These are phyloP conservation scores for Thermoascus crustaceus DNA, from an alignment of 2,329 filamentous ascomycete genomes.

Conservation along the genomic window DNA sequence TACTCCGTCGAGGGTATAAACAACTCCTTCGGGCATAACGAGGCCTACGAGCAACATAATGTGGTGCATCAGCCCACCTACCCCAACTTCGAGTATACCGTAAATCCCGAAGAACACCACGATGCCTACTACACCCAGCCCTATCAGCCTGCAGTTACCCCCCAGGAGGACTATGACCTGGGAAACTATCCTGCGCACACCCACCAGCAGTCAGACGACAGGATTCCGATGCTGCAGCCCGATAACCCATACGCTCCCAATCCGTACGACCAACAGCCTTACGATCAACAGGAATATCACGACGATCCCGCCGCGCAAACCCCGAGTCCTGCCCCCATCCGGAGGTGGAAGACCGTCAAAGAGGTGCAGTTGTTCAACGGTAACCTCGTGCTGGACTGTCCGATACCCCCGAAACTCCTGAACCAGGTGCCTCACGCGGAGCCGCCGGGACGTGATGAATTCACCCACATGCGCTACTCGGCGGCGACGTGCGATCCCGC, in stretches of 20 bases:
- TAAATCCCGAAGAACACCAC: constrained; percentile 78
- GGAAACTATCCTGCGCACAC: constrained; percentile 46
- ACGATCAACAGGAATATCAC: constrained; percentile 33
- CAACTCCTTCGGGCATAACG: constrained; percentile 55
- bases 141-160: constrained; percentile 59
- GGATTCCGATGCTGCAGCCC: constrained; percentile 65
- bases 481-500: constrained; percentile 89
- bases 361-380: constrained; percentile 95
- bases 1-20: constrained; percentile 64
- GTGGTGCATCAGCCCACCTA: constrained; percentile 41
- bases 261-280: constrained; percentile 53
- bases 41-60: constrained; percentile 49
- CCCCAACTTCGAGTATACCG: constrained; percentile 57
- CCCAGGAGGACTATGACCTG: constrained; percentile 49
- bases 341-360: constrained; percentile 97
- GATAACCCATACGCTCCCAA: constrained; percentile 57
- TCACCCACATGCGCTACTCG: constrained; percentile 75
- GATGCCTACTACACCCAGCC: constrained; percentile 79
- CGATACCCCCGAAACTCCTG: constrained; percentile 78
- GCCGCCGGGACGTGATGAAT: constrained; percentile 70
- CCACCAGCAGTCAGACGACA: constrained; percentile 58
- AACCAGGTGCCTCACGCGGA: constrained; percentile 79
- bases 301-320: constrained; percentile 33
- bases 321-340: constrained; percentile 55
- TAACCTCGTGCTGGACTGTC: constrained; percentile 94